Base-by-base conservation (phyloP, 2,329 filamentous ascomycete genomes). In the Trichoderma sp. region DNA sequence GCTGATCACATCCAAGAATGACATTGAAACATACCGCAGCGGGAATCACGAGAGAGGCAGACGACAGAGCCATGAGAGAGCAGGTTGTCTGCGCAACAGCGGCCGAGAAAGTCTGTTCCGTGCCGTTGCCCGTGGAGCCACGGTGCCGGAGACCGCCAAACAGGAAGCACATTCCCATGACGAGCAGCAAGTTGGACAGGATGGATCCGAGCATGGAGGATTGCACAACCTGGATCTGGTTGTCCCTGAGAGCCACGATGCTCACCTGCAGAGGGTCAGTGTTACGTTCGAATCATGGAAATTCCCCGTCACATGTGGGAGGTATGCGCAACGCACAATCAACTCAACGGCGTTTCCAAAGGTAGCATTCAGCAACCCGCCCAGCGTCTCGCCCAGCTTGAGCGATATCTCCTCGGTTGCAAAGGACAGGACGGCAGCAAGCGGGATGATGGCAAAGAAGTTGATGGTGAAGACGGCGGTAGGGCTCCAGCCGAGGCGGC, bases 121-220 rank as follows among this genome's bases (percentile, higher is more conserved):
- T 80, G 69, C 84, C 85, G 56, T 79, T 75, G 45, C 88, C 88
- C 19, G 84, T 81, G 41, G 79, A 74, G 67, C 83, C 81, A 64
- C 80, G 80, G 78, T 88, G 87, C 68, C 83, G 82, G 66, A 92
- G 79, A 39, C 91, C 91, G 63, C 91, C 91, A 63, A 90, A 84
- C 69, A 93, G 81, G 79, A 92, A 92, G 77, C 90, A 92, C 83
- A 91, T 91, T 71, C 90, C 90, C 74, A 93, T 84, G 54, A 93
- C 94, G 24, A 98, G 86, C 7, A 98, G 84, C 69, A 97, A 89
- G 78, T 98, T 98, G 69, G 94, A 97, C 45, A 98, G 83, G 71
- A 98, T 96, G 73, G 91, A 96, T 55, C 95, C 94, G 41, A 98
- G 88, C 93, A 98, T 98, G 69, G 92, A 96, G 21, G 94, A 90